phyloP scores from a whole-genome alignment of 495 filamentous ascomycete genomes.

The Podospora anserina region DNA sequence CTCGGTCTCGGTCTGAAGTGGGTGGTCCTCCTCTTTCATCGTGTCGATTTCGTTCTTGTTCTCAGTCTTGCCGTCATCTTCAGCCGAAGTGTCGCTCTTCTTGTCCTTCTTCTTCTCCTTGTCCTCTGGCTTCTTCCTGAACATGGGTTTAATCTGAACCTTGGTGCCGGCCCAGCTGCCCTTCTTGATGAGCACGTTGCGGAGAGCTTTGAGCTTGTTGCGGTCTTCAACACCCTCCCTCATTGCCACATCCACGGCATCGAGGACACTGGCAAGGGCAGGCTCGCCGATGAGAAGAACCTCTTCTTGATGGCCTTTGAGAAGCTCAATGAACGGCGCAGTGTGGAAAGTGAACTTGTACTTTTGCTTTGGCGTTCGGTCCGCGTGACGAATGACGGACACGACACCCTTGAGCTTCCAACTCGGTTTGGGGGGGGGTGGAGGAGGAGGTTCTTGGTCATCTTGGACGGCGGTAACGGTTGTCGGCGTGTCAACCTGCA shows the following conservation, averaged over 20 bases:
- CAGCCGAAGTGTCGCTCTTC: constrained; percentile 13
- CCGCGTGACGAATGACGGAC: constrained; percentile 90
- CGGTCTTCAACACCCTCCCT: constrained; percentile 75
- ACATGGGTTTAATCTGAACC: constrained; percentile 99
- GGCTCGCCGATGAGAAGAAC: constrained; percentile 90
- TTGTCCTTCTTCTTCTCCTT: constrained; percentile 49
- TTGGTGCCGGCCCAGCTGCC: constrained; percentile 93
- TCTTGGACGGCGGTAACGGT: constrained; percentile 10
- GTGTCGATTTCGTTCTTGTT: not conserved
- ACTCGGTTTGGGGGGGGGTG: constrained; percentile 86
- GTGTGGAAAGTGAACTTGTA: constrained; percentile 99
- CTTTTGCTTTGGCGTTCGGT: constrained; percentile 97
- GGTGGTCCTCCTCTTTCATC: constrained; percentile 9
- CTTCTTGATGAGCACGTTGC: constrained; percentile 85
- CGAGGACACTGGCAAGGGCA: constrained; percentile 81
- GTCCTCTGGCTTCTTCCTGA: constrained; percentile 69
- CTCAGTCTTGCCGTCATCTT: constrained; percentile 15
- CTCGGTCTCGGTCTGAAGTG: constrained; percentile 9
- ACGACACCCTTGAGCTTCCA: constrained; percentile 99
- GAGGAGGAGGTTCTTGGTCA: constrained; percentile 51
- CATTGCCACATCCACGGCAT: constrained; percentile 77
- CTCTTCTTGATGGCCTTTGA: constrained; percentile 94
- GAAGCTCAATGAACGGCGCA: constrained; percentile 87
- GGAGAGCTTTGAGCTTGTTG: constrained; percentile 77
- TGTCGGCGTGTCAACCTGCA: constrained; percentile 18